Evolutionary conservation across 257 asterid species (phyloP), one percentile per base, ranked within the genome.

Genomic region (Agastache rugosa): DNA sequence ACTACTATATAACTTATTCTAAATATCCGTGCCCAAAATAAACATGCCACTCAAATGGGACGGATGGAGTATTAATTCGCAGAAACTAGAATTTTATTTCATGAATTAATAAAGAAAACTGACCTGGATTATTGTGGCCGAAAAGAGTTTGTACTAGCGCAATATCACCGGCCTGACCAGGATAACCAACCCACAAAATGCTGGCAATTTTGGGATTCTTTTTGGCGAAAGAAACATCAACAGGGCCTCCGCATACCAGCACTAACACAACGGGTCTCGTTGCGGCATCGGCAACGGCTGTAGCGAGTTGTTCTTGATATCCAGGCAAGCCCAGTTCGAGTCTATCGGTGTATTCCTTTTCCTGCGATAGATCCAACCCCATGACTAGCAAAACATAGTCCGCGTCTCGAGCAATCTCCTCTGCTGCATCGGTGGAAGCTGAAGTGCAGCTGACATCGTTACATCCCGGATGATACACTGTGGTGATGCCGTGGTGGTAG

Each of bases 181-280:
- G 96, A 76, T 86, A 88, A 47, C 93, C 92, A 25, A 83, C 88
- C 96, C 96, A 90, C 72, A 90, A 56, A 63, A 90, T 88, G 82
- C 93, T 78, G 70, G 89, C 89, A 4, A 90, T 75, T 31, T 85
- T 88, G 0, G 83, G 73, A 44, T 88, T 63, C 4, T 66, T 44
- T 75, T 83, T 90, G 1, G 93, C 92, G 25, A 88, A 90, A 20
- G 92, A 78, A 34, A 90, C 80, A 68, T 90, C 96, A 0, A 90
- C 81, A 14, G 90, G 90, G 61, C 96, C 93, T 64, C 96, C 96
- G 69, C 78, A 78, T n/a, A 85, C 42, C 62, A 88, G 75, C 35
- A 88, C 89, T 25, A 88, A 74, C 5, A 86, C 83, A 35, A 88
- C 82, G 0, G 93, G 88, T 27, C 70, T 74, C 22, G 77, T 86